A percentile compares a stretch with the other conserved stretches of the same genome.
Conservation (phyloP, 164 flowering plant genomes). For the Aristolochia californica region DNA sequence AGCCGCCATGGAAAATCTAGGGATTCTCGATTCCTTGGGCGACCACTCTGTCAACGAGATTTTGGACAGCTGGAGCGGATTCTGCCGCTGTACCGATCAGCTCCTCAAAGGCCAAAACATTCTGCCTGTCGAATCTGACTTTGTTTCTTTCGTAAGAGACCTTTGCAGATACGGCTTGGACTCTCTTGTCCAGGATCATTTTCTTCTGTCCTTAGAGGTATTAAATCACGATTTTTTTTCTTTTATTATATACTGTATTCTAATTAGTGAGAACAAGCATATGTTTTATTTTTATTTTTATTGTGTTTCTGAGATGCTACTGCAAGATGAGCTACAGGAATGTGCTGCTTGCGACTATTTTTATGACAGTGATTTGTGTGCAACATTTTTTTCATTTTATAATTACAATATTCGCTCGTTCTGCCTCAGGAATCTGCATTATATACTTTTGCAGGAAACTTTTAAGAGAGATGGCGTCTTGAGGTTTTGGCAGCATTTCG, state of each 20-base stretch:
- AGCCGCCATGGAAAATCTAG: conserved; percentile 18
- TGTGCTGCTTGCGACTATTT: neutral
- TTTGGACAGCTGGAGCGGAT: conserved; percentile 49
- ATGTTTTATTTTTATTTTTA: too few species aligned
- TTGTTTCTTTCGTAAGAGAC: conserved; percentile 34
- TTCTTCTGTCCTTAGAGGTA: conserved; percentile 61
- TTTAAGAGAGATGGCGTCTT: conserved; percentile 56
- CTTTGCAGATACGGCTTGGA: conserved; percentile 56
- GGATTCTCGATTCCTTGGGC: conserved; percentile 35
- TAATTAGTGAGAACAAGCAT: neutral
- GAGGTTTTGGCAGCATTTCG: conserved; percentile 76
- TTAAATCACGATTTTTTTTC: neutral
- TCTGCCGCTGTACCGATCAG: conserved; percentile 30
- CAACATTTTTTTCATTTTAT: neutral
- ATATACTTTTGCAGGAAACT: conserved; percentile 33
- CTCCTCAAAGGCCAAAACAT: conserved; percentile 39
- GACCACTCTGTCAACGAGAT: conserved; percentile 45
- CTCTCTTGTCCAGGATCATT: conserved; percentile 58
- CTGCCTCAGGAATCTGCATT: neutral
- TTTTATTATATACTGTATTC: neutral
- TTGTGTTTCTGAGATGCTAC: neutral
- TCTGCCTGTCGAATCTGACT: conserved; percentile 28
- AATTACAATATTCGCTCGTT: neutral
- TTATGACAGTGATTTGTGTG: neutral
- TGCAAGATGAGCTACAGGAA: neutral